Conservation (phyloP, 257 asterid genomes). For the Verbena officinalis region DNA sequence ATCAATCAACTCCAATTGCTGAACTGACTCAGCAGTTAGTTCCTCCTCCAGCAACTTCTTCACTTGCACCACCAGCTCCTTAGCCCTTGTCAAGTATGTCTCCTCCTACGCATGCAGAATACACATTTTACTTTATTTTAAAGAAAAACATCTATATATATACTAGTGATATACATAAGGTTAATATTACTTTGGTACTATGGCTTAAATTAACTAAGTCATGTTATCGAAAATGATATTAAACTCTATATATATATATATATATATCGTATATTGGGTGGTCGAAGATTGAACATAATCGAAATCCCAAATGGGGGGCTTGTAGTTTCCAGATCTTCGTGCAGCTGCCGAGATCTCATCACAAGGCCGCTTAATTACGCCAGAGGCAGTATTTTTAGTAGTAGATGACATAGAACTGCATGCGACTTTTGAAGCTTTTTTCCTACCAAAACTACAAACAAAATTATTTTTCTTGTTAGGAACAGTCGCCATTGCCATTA, state of each 20-base stretch:
- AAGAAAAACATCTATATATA: no score
- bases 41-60: not conserved
- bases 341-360: not conserved
- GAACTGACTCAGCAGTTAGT: not conserved
- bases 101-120: not conserved
- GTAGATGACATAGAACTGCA: no score
- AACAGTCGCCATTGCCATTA: no score
- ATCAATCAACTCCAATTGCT: not conserved
- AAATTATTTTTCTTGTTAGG: no score
- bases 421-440: no score
- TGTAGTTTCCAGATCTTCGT: constrained; percentile 40
- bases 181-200: no score
- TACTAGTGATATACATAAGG: no score
- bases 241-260: no score
- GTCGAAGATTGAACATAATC: constrained; percentile 31
- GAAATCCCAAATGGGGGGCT: constrained; percentile 32
- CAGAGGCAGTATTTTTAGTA: no score
- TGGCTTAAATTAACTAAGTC: no score
- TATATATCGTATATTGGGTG: constrained; percentile 14
- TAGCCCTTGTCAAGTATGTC: not conserved
- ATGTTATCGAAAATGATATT: no score
- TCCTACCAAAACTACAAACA: no score
- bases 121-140: not conserved
- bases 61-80: not conserved
- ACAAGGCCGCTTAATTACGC: not conserved